A percentile compares a stretch with the other conserved stretches of the same genome.
Conservation (phyloP, 139 green algal species). For the Chlorella sorokiniana region DNA sequence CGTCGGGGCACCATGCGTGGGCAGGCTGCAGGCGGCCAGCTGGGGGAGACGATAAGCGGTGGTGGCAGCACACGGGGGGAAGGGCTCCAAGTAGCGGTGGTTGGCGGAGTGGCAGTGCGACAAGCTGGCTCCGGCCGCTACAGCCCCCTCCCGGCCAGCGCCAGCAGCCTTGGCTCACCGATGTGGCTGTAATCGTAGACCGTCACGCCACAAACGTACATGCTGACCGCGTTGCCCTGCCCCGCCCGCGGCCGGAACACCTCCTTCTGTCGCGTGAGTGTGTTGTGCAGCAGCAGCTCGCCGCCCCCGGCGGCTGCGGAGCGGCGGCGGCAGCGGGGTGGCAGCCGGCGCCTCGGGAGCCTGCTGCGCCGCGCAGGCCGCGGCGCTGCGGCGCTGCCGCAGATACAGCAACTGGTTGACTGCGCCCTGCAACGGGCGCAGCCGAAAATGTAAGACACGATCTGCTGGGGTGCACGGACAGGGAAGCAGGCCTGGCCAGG, state of each 20-base stretch:
- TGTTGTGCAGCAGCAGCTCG: conserved; percentile 87
- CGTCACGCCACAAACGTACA: conserved; percentile 99
- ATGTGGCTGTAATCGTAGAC: conserved; percentile 95
- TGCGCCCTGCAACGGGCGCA: neutral
- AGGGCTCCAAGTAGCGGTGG: no score
- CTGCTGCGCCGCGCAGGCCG: neutral
- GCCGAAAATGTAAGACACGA: no score
- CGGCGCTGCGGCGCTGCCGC: no score
- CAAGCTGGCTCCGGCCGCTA: no score
- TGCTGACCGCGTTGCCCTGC: conserved; percentile 69
- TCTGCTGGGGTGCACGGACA: no score
- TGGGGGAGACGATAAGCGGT: no score
- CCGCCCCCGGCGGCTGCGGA: neutral
- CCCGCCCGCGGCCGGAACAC: conserved; percentile 65
- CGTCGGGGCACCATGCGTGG: no score
- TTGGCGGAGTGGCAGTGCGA: no score
- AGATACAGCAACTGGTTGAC: neutral
- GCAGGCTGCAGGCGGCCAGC: no score
- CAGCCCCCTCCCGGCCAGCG: neutral
- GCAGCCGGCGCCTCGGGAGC: neutral
- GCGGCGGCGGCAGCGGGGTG: neutral
- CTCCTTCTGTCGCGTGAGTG: conserved; percentile 82
- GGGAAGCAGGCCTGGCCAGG: no score
- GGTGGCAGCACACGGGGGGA: no score
- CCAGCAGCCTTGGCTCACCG: conserved; percentile 51